These are phyloP conservation scores for Aureobasidium sp. DNA, from an alignment of 2,329 filamentous ascomycete genomes.

Conservation along the genomic window DNA sequence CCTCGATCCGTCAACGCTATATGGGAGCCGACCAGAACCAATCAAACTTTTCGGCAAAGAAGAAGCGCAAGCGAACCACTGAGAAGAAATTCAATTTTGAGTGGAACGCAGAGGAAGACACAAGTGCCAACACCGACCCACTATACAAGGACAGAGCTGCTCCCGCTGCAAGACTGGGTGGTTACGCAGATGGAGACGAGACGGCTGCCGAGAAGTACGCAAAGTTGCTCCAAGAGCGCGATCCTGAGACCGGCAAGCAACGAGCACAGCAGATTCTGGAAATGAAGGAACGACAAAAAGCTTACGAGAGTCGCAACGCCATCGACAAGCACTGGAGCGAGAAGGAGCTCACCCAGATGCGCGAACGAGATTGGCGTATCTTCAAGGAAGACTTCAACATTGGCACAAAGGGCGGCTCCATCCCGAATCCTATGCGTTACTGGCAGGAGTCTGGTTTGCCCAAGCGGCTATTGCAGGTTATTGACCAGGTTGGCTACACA, in stretches of 20 bases:
- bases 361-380: conserved; percentile 96
- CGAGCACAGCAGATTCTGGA: conserved; percentile 77
- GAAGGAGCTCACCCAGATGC: conserved; percentile 88
- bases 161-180: conserved; percentile 58
- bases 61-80: conserved; percentile 86
- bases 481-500: conserved; percentile 78
- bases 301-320: conserved; percentile 64
- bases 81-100: conserved; percentile 99
- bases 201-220: conserved; percentile 51
- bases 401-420: conserved; percentile 79
- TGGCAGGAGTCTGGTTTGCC: conserved; percentile 85
- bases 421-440: conserved; percentile 92
- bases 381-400: conserved; percentile 99
- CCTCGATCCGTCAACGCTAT: conserved; percentile 71
- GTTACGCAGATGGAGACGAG: conserved; percentile 54
- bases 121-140: conserved; percentile 73
- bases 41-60: conserved; percentile 87
- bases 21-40: conserved; percentile 85
- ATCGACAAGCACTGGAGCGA: conserved; percentile 94
- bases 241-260: conserved; percentile 66
- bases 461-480: conserved; percentile 67
- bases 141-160: conserved; percentile 65
- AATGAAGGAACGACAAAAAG: conserved; percentile 70
- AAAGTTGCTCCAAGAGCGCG: conserved; percentile 64
- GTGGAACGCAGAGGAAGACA: conserved; percentile 94